These are phyloP conservation scores for Aspergillus cristatus DNA, from an alignment of 495 filamentous ascomycete species.

Conservation along the genomic window DNA sequence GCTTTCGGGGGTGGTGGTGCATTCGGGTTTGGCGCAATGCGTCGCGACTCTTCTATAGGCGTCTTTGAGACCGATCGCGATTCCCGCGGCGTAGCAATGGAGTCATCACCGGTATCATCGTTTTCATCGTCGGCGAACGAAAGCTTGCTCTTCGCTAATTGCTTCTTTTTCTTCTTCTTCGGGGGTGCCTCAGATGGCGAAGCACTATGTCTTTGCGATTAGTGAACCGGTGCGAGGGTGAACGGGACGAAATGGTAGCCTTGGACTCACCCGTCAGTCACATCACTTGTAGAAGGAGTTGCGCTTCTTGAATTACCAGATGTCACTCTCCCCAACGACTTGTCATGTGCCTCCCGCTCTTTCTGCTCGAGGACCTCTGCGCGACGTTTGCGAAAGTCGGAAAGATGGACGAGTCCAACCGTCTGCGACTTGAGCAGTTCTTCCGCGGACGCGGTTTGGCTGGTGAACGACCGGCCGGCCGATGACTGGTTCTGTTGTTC, in stretches of 20 bases:
- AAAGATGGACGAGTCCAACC: conserved; percentile 83
- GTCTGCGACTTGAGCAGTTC: conserved; percentile 89
- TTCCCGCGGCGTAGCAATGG: conserved; percentile 25
- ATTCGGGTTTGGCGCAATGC: conserved; percentile 58
- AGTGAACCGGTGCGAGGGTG: conserved; percentile 15
- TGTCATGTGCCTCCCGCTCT: conserved; percentile 67
- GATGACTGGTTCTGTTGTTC: conserved; percentile 30
- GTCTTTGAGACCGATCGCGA: conserved; percentile 31
- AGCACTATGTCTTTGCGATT: conserved; percentile 29
- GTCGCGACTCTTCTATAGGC: conserved; percentile 32
- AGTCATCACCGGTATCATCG: conserved; percentile 30
- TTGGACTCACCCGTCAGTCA: conserved; percentile 44
- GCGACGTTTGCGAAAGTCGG: conserved; percentile 94
- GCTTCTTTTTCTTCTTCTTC: conserved; percentile 62
- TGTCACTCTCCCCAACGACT: conserved; percentile 41
- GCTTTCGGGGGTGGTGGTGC: conserved; percentile 64
- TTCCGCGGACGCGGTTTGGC: conserved; percentile 72
- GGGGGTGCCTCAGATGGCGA: conserved; percentile 36
- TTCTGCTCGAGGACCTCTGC: conserved; percentile 90
- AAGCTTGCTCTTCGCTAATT: conserved; percentile 53
- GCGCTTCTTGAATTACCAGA: conserved; percentile 39
- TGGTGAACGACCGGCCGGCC: conserved; percentile 53
- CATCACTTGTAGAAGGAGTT: conserved; percentile 45
- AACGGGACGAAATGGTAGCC: not conserved
- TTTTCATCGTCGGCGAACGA: conserved; percentile 57